A percentile compares a stretch with the other conserved stretches of the same genome.
Evolutionary conservation across 2,329 filamentous ascomycete genomes (phyloP).

Genomic region (Aureobasidium sp.): DNA sequence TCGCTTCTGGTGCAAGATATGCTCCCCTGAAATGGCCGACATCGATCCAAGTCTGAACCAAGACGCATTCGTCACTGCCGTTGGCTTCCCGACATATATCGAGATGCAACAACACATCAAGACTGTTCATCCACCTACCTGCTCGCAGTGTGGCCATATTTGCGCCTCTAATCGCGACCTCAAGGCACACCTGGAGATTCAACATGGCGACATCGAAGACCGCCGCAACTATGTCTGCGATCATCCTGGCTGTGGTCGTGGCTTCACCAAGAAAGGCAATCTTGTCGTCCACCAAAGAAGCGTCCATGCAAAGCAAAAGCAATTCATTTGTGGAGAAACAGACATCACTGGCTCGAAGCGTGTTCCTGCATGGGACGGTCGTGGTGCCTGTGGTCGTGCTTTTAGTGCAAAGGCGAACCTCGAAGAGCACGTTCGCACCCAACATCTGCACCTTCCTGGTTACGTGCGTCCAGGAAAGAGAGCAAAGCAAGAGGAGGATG

Average conservation of each 20-base stretch:
- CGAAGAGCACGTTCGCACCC: conserved; percentile 76
- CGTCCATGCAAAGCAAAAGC: conserved; percentile 64
- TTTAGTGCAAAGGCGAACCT: conserved; percentile 73
- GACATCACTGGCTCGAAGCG: conserved; percentile 53
- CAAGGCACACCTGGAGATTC: conserved; percentile 69
- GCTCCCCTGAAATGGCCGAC: conserved; percentile 36
- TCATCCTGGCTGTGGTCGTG: conserved; percentile 61
- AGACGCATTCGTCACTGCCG: conserved; percentile 16
- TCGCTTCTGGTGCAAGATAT: conserved; percentile 72
- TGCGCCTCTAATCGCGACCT: conserved; percentile 62
- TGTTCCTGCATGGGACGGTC: conserved; percentile 56
- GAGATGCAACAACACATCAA: conserved; percentile 68
- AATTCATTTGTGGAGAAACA: conserved; percentile 71
- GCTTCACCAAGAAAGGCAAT: conserved; percentile 79
- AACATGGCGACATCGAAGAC: conserved; percentile 45
- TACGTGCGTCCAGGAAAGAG: conserved; percentile 33
- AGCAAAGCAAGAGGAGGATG: conserved; percentile 34
- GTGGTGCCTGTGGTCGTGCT: conserved; percentile 64
- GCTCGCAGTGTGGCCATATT: conserved; percentile 63
- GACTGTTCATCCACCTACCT: conserved; percentile 63
- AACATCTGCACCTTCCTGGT: conserved; percentile 59
- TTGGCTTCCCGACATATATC: conserved; percentile 60
- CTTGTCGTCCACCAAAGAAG: conserved; percentile 71
- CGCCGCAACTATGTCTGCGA: conserved; percentile 52
- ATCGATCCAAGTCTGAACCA: conserved; percentile 24